These are phyloP conservation scores for Theileria orientalis DNA, from an alignment of 169 alveolate species.

Conservation along the genomic window DNA sequence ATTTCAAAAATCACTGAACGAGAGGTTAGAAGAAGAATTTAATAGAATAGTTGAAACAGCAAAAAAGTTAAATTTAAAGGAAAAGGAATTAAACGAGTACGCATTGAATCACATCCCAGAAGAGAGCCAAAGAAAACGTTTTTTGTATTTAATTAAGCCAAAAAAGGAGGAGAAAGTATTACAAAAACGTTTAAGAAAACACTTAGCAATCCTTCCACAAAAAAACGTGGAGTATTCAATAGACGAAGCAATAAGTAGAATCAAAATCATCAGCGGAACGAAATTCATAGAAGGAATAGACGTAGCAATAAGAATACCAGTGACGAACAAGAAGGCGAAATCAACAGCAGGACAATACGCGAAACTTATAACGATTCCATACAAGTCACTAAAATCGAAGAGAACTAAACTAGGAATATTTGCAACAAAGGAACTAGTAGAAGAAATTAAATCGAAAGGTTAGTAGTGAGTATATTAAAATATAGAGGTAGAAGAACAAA, in stretches of 20 bases:
- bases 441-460: slow-evolving; percentile 36
- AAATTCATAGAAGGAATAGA: slow-evolving; percentile 61
- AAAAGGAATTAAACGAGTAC: slow-evolving; percentile 22
- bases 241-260: slow-evolving; percentile 60
- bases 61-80: slow-evolving; percentile 10
- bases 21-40: slow-evolving; percentile 10
- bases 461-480: no score
- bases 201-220: slow-evolving; percentile 33
- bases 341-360: slow-evolving; percentile 61
- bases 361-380: slow-evolving; percentile 52
- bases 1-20: background rate
- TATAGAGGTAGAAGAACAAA: background rate
- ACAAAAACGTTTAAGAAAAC: slow-evolving; percentile 34
- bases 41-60: slow-evolving; percentile 10
- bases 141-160: slow-evolving; percentile 10
- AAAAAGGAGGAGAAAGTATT: slow-evolving; percentile 15
- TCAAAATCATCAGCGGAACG: slow-evolving; percentile 51
- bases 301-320: slow-evolving; percentile 57
- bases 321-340: slow-evolving; percentile 37
- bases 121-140: background rate
- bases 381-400: slow-evolving; percentile 61
- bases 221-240: slow-evolving; percentile 51
- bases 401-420: slow-evolving; percentile 54
- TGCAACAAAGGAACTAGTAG: slow-evolving; percentile 40
- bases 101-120: background rate